Conservation (phyloP, 805 yeast genomes). For the Saturnispora kantuleensis region DNA sequence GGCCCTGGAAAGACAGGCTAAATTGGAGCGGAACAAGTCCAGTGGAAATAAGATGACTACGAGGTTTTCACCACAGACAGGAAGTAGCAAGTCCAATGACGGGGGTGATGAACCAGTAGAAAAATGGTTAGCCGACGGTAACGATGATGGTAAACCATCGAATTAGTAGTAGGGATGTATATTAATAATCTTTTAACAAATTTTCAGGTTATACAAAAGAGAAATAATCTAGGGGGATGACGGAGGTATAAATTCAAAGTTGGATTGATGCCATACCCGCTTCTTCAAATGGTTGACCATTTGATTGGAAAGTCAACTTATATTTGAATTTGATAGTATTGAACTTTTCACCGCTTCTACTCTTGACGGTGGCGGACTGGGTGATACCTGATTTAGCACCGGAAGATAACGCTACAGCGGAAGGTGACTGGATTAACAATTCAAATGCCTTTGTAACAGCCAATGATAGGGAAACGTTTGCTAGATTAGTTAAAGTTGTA, state of each 20-base stretch:
- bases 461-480: constrained; percentile 28
- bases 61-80: constrained; percentile 24
- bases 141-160: background rate
- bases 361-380: constrained; percentile 19
- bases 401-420: constrained; percentile 14
- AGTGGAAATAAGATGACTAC: constrained; percentile 16
- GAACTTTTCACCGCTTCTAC: constrained; percentile 13
- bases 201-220: background rate
- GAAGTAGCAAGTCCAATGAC: constrained; percentile 6
- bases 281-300: constrained; percentile 41
- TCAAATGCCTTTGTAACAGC: constrained; percentile 28
- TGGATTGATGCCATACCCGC: constrained; percentile 39
- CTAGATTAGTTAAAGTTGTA: constrained; percentile 40
- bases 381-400: constrained; percentile 17
- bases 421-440: constrained; percentile 21
- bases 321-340: constrained; percentile 54
- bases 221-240: background rate
- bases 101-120: constrained; percentile 2
- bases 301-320: constrained; percentile 49
- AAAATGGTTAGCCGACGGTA: constrained; percentile 4
- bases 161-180: background rate
- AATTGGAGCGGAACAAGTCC: constrained; percentile 10
- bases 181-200: background rate
- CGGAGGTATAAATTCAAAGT: background rate
- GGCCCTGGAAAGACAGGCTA: constrained; percentile 22